Evolutionary conservation across 495 filamentous ascomycete species (phyloP).

Genomic region (Talaromyces proteolyticus): DNA sequence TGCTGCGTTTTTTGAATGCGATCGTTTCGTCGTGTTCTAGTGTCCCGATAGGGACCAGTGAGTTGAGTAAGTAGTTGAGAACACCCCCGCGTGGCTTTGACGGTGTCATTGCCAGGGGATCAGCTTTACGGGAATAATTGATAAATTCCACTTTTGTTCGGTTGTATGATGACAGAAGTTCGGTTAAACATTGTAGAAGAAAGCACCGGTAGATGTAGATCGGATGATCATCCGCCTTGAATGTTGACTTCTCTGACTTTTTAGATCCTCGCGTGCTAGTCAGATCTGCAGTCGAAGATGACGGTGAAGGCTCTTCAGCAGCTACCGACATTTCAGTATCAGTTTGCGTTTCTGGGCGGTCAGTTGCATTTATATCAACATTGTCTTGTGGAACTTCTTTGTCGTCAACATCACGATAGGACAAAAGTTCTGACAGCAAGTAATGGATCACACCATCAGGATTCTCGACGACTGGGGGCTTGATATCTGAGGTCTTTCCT

Average conservation of each 20-base stretch:
- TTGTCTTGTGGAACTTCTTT: constrained; percentile 49
- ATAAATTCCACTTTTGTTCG: constrained; percentile 97
- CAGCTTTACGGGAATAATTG: constrained; percentile 89
- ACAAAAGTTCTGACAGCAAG: constrained; percentile 85
- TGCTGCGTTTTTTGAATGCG: constrained; percentile 71
- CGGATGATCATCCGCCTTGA: constrained; percentile 89
- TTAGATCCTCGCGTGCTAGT: constrained; percentile 30
- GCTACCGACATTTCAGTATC: constrained; percentile 43
- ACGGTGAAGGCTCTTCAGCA: constrained; percentile 30
- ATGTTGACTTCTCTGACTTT: constrained; percentile 68
- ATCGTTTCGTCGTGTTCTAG: constrained; percentile 71
- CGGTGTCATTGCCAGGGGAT: constrained; percentile 76
- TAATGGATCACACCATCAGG: constrained; percentile 96
- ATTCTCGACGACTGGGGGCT: constrained; percentile 81
- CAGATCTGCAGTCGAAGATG: constrained; percentile 28
- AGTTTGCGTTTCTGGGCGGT: constrained; percentile 33
- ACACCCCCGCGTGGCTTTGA: constrained; percentile 91
- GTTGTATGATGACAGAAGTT: constrained; percentile 90
- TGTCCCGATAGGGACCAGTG: constrained; percentile 72
- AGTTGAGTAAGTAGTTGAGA: constrained; percentile 86
- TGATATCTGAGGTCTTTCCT: constrained; percentile 60
- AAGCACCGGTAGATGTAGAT: constrained; percentile 97
- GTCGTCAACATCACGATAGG: constrained; percentile 87
- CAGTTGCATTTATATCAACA: constrained; percentile 38
- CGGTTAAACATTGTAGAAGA: constrained; percentile 85